These are phyloP conservation scores for Lepidium campestre DNA, from an alignment of 441 rosid genomes.

Conservation along the genomic window DNA sequence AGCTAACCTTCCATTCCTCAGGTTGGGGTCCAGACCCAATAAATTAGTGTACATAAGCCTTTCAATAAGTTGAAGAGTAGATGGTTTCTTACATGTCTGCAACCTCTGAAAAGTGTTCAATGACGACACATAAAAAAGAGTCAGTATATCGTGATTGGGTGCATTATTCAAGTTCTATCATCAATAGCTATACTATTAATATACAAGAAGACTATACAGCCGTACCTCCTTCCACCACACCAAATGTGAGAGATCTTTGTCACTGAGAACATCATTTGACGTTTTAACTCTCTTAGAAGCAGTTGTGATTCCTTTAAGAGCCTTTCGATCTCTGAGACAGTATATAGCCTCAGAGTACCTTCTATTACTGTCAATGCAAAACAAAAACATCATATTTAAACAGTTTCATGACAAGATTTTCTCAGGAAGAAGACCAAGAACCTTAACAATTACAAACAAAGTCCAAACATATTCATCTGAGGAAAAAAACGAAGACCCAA, in stretches of 20 bases:
- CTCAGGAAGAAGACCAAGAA: not conserved
- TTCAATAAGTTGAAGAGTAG: conserved; percentile 59
- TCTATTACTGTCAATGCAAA: conserved; percentile 23
- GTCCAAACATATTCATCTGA: not conserved
- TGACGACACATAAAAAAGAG: not conserved
- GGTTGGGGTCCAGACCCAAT: conserved; percentile 66
- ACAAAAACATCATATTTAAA: not conserved
- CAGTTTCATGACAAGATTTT: not conserved
- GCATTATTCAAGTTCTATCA: not conserved
- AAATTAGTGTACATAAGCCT: conserved; percentile 76
- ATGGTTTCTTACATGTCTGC: conserved; percentile 78
- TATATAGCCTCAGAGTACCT: conserved; percentile 32
- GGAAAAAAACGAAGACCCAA: not conserved
- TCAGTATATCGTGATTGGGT: not conserved
- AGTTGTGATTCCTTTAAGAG: conserved; percentile 37
- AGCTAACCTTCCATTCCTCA: conserved; percentile 79
- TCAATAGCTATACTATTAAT: not conserved
- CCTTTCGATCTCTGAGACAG: conserved; percentile 50
- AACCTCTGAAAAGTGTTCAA: conserved; percentile 52
- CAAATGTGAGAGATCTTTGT: conserved; percentile 69
- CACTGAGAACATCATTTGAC: conserved; percentile 37
- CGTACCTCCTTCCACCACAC: conserved; percentile 93
- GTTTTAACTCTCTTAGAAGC: conserved; percentile 48
- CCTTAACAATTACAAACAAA: not conserved
- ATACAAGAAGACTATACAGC: not conserved